Evolutionary conservation across 2,329 filamentous ascomycete genomes (phyloP).

Genomic region (Thelonectria olida): DNA sequence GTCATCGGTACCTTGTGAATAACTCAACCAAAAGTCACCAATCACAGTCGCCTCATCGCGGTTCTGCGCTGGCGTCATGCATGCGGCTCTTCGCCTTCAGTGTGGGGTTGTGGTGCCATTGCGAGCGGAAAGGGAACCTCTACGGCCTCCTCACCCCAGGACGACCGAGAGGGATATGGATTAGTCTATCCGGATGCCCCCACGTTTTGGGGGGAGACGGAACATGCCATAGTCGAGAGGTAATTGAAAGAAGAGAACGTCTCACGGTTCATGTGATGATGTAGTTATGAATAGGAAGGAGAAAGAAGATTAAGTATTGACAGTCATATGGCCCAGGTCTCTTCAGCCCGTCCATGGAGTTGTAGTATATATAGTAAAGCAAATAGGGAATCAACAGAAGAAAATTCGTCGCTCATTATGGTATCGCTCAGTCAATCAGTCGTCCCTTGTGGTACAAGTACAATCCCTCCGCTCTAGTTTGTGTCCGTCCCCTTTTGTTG

Average conservation of each 20-base stretch:
- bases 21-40: slow-evolving; percentile 9
- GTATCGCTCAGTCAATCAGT: slow-evolving; percentile 35
- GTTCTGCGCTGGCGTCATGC: not conserved
- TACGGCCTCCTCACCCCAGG: slow-evolving; percentile 12
- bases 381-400: slow-evolving; percentile 28
- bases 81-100: slow-evolving; percentile 8
- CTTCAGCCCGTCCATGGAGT: slow-evolving; percentile 24
- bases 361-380: not conserved
- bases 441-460: slow-evolving; percentile 33
- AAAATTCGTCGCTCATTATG: slow-evolving; percentile 39
- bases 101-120: slow-evolving; percentile 12
- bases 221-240: too few relatives aligned
- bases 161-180: not conserved
- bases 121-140: slow-evolving; percentile 11
- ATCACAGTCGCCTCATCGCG: slow-evolving; percentile 14
- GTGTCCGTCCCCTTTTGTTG: not conserved
- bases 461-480: slow-evolving; percentile 15
- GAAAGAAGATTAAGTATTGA: slow-evolving; percentile 22
- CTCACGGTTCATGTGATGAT: too few relatives aligned
- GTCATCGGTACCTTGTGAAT: slow-evolving; percentile 10
- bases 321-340: slow-evolving; percentile 29
- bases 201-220: not conserved
- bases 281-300: too few relatives aligned
- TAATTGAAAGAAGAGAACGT: too few relatives aligned
- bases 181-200: not conserved